Evolutionary conservation across 2,329 filamentous ascomycete genomes (phyloP), one percentile per base, ranked within the genome.

Genomic region (Cladophialophora exuberans): DNA sequence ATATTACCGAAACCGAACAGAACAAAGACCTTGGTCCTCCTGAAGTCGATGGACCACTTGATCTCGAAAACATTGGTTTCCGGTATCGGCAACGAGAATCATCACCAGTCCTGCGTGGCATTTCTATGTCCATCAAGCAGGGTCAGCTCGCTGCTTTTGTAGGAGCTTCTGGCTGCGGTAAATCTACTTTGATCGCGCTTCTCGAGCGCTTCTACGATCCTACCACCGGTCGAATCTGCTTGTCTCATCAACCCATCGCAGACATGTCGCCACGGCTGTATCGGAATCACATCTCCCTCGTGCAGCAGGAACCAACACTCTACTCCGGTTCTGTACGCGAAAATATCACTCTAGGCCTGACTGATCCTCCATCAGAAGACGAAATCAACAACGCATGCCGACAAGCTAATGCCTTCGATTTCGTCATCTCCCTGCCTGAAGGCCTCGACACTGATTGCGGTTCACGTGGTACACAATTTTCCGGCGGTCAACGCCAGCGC

Each of bases 241-340:
- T 84, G 66, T 85, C 89, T 66, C 83, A 79, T 4, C 74, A 76
- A 46, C 79, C 86, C 62, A 83, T 91, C 38, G 69, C 74, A 1
- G 67, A 76, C 1, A 67, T 90, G 48, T 81, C 86, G 52, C 76
- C 87, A 0, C 78, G 78, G 56, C 72, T 79, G 15, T 90, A 90
- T 67, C 82, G 88, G 35, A 77, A 78, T 52, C 72, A 82, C 30
- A 76, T 91, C 10, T 86, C 86, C 1, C 79, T 92, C 0, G 88
- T 92, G 0, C 83, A 86, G 3, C 88, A 92, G 69, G 88, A 92
- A 67, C 80, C 88, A 6, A 85, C 84, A 0, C 77, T 92, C 0
- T 90, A 89, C 65, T 83, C 85, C 67, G 85, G 84, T 60, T 83
- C 83, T 1, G 78, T 90, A 17, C 79, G 82, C 15, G 87, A 91